These are phyloP conservation scores for Ottelia alismoides DNA, from an alignment of 106 monocot species.

Conservation along the genomic window DNA sequence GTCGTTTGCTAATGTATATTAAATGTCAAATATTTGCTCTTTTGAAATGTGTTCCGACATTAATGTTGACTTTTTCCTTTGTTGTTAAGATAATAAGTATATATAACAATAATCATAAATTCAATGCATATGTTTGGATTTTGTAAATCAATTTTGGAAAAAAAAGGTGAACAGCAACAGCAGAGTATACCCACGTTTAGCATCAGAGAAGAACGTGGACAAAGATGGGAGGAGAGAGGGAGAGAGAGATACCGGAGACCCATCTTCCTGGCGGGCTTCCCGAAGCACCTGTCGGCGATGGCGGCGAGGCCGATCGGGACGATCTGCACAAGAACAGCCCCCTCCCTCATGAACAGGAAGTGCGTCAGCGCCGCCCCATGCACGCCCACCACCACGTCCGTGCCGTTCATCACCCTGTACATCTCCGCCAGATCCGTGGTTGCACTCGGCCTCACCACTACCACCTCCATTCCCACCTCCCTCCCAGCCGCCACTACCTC, in stretches of 20 bases:
- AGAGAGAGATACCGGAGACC: constrained; percentile 50
- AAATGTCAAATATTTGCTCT: no score
- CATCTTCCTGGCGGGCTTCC: constrained; percentile 42
- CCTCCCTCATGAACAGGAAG: constrained; percentile 52
- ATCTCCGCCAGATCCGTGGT: constrained; percentile 45
- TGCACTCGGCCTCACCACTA: constrained; percentile 26
- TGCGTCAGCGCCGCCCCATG: constrained; percentile 31
- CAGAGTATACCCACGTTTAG: no score
- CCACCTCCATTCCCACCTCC: constrained; percentile 36
- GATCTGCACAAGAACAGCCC: constrained; percentile 45
- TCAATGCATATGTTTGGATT: no score
- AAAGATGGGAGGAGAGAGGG: no score
- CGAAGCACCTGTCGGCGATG: constrained; percentile 44
- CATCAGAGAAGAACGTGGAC: no score
- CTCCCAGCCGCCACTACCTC: constrained; percentile 24
- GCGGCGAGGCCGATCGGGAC: constrained; percentile 45
- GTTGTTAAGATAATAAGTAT: no score
- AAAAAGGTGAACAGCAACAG: no score
- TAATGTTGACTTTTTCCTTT: no score
- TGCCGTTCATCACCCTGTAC: constrained; percentile 33
- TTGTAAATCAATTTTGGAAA: no score
- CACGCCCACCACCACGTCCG: constrained; percentile 34
- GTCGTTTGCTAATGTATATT: no score
- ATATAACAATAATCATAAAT: no score
- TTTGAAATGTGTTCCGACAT: no score